phyloP scores from a whole-genome alignment of 345 rosid species.

The Anacardium occidentale region DNA sequence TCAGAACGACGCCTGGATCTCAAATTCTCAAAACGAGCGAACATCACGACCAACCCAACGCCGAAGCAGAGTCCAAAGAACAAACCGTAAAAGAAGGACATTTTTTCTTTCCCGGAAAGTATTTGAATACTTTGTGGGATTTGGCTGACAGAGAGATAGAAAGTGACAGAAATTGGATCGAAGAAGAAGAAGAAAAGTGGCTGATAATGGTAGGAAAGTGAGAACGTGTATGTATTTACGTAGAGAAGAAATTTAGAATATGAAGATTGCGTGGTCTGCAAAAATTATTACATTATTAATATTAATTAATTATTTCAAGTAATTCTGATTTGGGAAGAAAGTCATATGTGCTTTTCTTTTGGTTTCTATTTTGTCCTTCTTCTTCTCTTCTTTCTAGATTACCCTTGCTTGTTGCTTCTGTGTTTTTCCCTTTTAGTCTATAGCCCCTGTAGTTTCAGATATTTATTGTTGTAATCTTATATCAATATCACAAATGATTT shows the following conservation, averaged over 20 bases:
- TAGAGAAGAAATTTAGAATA: not conserved
- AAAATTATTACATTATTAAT: not conserved
- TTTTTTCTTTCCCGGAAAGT: conserved; percentile 8
- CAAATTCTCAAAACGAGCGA: conserved; percentile 54
- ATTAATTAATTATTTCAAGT: not conserved
- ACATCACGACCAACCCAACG: conserved; percentile 52
- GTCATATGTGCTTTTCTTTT: conserved; percentile 14
- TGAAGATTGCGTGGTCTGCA: not conserved
- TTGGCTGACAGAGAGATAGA: not conserved
- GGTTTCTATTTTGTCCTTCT: not conserved
- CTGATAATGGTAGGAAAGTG: not conserved
- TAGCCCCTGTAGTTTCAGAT: not conserved
- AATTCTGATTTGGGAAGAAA: not conserved
- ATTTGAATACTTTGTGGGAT: not conserved
- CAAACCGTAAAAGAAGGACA: conserved; percentile 53
- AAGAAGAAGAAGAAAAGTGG: not conserved
- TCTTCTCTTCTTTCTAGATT: not conserved
- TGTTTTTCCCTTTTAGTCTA: not conserved
- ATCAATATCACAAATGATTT: too few relatives aligned
- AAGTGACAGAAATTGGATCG: not conserved
- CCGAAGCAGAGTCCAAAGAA: conserved; percentile 55
- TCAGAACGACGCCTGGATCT: conserved; percentile 56
- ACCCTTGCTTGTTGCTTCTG: not conserved
- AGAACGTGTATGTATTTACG: not conserved
- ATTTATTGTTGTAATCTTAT: not conserved